A percentile compares a stretch with the other conserved stretches of the same genome.
Conservation (phyloP, 192 early-diverging fungal species). For the Podila minutissima region DNA sequence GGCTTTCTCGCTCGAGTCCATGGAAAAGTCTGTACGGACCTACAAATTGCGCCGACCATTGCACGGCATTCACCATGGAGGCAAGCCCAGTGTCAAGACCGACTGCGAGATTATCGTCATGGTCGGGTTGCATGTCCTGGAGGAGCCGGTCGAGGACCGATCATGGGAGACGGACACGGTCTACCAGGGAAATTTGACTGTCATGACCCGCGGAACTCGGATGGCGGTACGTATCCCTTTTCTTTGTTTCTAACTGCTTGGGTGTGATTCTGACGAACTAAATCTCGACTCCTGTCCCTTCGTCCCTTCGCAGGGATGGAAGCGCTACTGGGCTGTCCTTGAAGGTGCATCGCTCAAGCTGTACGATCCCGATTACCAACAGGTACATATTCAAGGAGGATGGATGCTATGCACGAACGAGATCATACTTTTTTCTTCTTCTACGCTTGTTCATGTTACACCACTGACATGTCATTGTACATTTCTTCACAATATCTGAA, state of each 20-base stretch:
- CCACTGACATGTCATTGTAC: background rate
- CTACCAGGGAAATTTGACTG: constrained; percentile 28
- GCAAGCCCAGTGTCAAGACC: constrained; percentile 22
- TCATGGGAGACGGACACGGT: constrained; percentile 34
- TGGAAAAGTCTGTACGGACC: constrained; percentile 36
- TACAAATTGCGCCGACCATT: constrained; percentile 21
- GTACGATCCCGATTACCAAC: constrained; percentile 43
- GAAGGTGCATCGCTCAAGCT: constrained; percentile 33
- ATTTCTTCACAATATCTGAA: background rate
- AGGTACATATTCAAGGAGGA: constrained; percentile 5
- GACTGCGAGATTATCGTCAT: constrained; percentile 48
- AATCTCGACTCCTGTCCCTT: background rate
- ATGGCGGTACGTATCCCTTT: constrained; percentile 9
- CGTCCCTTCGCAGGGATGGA: constrained; percentile 17
- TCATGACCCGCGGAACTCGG: constrained; percentile 34
- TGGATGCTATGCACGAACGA: background rate
- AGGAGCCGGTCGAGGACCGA: constrained; percentile 43
- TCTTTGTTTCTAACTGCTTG: background rate
- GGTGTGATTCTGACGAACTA: background rate
- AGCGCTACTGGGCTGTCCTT: constrained; percentile 44
- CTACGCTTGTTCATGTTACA: background rate
- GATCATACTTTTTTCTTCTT: background rate
- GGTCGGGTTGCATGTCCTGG: constrained; percentile 37
- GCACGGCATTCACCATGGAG: background rate
- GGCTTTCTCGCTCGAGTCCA: constrained; percentile 4